Conservation (phyloP, 208 protist species). For the Trypanosoma lewisi region DNA sequence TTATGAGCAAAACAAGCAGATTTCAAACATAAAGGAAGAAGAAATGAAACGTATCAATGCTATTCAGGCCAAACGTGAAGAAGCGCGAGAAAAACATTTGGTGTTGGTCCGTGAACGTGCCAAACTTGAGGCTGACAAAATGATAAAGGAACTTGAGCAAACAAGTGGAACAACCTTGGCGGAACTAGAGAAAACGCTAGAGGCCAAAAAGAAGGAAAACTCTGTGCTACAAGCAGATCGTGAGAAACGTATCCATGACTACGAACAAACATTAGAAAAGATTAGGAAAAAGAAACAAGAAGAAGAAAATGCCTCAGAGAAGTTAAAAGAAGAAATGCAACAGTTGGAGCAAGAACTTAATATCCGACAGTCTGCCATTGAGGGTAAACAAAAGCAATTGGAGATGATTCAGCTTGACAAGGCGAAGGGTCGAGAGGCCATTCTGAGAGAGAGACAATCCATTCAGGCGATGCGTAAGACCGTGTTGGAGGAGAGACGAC, state of each 20-base stretch:
- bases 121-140: conserved; percentile 60
- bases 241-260: conserved; percentile 73
- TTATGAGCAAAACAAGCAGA: conserved; percentile 74
- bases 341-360: conserved; percentile 82
- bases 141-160: conserved; percentile 83
- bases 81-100: conserved; percentile 73
- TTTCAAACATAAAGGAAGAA: conserved; percentile 89
- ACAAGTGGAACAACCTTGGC: conserved; percentile 70
- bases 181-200: conserved; percentile 74
- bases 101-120: conserved; percentile 60
- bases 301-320: conserved; percentile 65
- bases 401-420: conserved; percentile 87
- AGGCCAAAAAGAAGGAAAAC: conserved; percentile 83
- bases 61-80: conserved; percentile 79
- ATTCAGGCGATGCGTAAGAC: conserved; percentile 74
- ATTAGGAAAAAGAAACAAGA: conserved; percentile 88
- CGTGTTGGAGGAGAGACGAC: conserved; percentile 64
- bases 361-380: conserved; percentile 67
- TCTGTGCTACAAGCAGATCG: conserved; percentile 64
- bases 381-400: conserved; percentile 81
- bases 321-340: conserved; percentile 74
- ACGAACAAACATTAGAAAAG: conserved; percentile 86
- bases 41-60: conserved; percentile 75
- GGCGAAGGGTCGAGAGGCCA: conserved; percentile 77
- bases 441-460: conserved; percentile 67